Base-by-base conservation (phyloP, 2,329 filamentous ascomycete genomes). In the Aspergillus amoenus region DNA sequence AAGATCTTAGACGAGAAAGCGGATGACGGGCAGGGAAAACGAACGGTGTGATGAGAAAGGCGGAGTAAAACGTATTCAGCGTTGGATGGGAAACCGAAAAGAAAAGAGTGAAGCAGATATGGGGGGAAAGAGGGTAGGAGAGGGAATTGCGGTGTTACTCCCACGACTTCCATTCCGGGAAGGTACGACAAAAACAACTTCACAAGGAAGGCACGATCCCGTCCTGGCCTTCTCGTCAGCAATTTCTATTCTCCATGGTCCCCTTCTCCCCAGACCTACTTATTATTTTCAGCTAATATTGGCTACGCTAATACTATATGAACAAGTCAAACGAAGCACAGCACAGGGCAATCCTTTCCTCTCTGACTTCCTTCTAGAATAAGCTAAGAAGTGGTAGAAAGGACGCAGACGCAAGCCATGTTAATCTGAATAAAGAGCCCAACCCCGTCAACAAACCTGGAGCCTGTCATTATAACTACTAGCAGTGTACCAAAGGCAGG, bases 91-190 rank as follows among this genome's bases (percentile, higher is more conserved):
- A 43, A 27, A 43, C 42, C n/a, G 11, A 43, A 24, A 27, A 9
- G 17, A 21, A 40, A 5, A 8, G 37, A 48, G n/a, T 30, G 39
- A 42, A 24, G 15, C 12, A 46, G 27, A 13, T 9, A 6, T 5
- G n/a, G 42, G 15, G 13, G 17, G 30, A 30, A 50, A 15, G 13
- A 27, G 44, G 13, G 41, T 21, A 24, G 17, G 22, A 21, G 24
- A 40, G 41, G 37, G 18, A 30, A 21, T 21, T 27, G 43, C 34
- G 21, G 55, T 57, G 55, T 57, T 49, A 57, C 44, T 48, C 44
- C 34, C 34, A n/a, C 13, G 22, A 15, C 37, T 42, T 43, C 50
- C 49, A 18, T 22, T 39, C 39, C 43, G 27, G 50, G 50, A 57
- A 57, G 55, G 50, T 57, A 13, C 49, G 12, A 57, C 50, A 53